Conservation (phyloP, 345 rosid genomes). For the Citrus maxima region DNA sequence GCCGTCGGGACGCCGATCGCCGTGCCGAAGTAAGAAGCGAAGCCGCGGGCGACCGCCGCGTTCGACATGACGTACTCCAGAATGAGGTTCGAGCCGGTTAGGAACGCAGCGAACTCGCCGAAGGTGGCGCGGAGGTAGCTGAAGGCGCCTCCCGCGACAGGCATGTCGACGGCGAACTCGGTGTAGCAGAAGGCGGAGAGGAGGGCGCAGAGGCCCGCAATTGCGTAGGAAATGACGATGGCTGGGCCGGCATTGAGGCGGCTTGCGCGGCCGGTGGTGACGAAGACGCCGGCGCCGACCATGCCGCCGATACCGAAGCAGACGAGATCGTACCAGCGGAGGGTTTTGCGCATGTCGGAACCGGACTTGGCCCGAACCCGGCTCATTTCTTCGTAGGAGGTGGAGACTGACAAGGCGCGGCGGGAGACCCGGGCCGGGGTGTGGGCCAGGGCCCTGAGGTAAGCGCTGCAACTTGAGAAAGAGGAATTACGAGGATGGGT, state of each 20-base stretch:
- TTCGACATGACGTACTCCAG: constrained; percentile 91
- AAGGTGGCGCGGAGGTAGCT: constrained; percentile 89
- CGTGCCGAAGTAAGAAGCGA: constrained; percentile 66
- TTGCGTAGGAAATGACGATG: constrained; percentile 76
- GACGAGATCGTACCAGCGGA: constrained; percentile 83
- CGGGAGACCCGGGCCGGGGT: constrained; percentile 69
- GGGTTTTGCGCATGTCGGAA: constrained; percentile 60
- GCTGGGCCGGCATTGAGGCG: constrained; percentile 72
- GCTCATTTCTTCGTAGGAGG: constrained; percentile 69
- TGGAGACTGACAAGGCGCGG: constrained; percentile 70
- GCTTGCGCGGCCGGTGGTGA: constrained; percentile 71
- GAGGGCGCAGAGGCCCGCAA: constrained; percentile 94
- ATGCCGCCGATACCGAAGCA: constrained; percentile 93
- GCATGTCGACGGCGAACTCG: constrained; percentile 94
- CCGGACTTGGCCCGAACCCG: constrained; percentile 57
- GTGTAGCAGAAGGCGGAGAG: constrained; percentile 98
- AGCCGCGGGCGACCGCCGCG: constrained; percentile 85
- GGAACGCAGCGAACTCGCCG: constrained; percentile 84
- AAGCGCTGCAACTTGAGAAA: constrained; percentile 53
- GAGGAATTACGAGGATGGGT: constrained; percentile 37
- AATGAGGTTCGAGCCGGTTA: constrained; percentile 85
- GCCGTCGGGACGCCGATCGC: constrained; percentile 73
- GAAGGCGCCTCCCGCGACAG: constrained; percentile 98
- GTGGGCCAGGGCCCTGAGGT: constrained; percentile 56
- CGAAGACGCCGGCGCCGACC: constrained; percentile 96